phyloP scores from a whole-genome alignment of 2,329 filamentous ascomycete species.

The Arthrobotrys sinensis region DNA sequence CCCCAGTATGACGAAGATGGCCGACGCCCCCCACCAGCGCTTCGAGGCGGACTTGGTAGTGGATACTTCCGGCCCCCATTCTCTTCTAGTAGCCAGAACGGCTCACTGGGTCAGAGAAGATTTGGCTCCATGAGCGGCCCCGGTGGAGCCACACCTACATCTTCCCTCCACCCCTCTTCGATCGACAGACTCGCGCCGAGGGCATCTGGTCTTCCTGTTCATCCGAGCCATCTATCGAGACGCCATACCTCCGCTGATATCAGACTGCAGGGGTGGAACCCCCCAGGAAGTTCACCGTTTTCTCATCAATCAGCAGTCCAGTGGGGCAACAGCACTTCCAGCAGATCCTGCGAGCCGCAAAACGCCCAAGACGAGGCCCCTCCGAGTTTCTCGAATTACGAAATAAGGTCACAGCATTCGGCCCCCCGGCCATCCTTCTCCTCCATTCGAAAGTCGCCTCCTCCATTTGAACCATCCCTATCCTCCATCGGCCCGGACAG shows the following conservation, averaged over 20 bases:
- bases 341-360: slow-evolving; percentile 66
- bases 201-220: slow-evolving; percentile 67
- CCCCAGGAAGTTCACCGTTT: slow-evolving; percentile 69
- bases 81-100: slow-evolving; percentile 39
- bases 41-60: slow-evolving; percentile 73
- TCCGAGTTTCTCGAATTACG: slow-evolving; percentile 77
- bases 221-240: slow-evolving; percentile 53
- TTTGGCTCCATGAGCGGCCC: slow-evolving; percentile 85
- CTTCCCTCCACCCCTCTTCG: slow-evolving; percentile 81
- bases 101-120: slow-evolving; percentile 72
- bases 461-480: slow-evolving; percentile 63
- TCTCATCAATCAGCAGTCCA: slow-evolving; percentile 75
- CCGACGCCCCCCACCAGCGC: slow-evolving; percentile 78
- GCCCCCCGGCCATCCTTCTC: slow-evolving; percentile 61
- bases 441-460: slow-evolving; percentile 63
- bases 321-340: slow-evolving; percentile 79
- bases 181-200: slow-evolving; percentile 78
- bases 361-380: slow-evolving; percentile 75
- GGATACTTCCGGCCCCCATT: slow-evolving; percentile 74
- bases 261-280: slow-evolving; percentile 85
- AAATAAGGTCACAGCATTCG: slow-evolving; percentile 67
- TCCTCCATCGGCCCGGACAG: slow-evolving; percentile 63
- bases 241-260: slow-evolving; percentile 96
- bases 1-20: slow-evolving; percentile 81
- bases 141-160: slow-evolving; percentile 75